Evolutionary conservation across 208 protist genomes (phyloP).

Genomic region (Trypanosoma rangeli): DNA sequence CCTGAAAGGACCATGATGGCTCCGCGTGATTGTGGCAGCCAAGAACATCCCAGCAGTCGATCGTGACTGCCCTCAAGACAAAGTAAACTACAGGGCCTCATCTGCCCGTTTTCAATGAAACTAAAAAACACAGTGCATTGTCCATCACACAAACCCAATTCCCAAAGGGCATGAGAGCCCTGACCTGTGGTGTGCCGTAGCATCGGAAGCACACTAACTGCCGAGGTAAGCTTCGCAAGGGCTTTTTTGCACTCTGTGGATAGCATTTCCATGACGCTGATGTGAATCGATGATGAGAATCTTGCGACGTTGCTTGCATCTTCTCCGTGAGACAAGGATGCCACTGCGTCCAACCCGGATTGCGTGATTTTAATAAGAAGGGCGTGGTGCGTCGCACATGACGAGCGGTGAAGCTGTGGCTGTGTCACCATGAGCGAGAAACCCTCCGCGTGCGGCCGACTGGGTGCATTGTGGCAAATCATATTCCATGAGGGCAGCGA

Average conservation of each 20-base stretch:
- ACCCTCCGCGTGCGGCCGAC: neutral
- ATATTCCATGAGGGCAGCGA: slow-evolving; percentile 17
- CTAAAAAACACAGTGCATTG: slow-evolving; percentile 18
- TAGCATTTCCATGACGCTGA: slow-evolving; percentile 13
- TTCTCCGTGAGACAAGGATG: neutral
- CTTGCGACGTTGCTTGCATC: neutral
- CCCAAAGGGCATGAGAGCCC: neutral
- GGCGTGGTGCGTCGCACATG: neutral
- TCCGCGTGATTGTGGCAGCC: neutral
- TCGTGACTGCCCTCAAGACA: neutral
- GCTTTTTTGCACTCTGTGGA: slow-evolving; percentile 18
- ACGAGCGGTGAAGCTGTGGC: slow-evolving; percentile 1
- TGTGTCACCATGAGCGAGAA: slow-evolving; percentile 10
- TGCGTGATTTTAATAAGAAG: slow-evolving; percentile 14
- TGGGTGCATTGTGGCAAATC: neutral
- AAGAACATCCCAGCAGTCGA: slow-evolving; percentile 14
- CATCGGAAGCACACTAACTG: slow-evolving; percentile 5
- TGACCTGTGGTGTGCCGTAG: neutral
- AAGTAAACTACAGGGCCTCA: slow-evolving; percentile 15
- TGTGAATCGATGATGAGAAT: neutral
- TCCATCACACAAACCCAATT: slow-evolving; percentile 24
- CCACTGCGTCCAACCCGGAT: neutral
- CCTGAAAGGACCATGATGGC: slow-evolving; percentile 21
- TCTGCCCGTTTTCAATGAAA: neutral
- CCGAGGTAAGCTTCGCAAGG: slow-evolving; percentile 9